A percentile compares a stretch with the other conserved stretches of the same genome.
Evolutionary conservation across 345 rosid genomes (phyloP).

Genomic region (Euphorbia pulcherrima): DNA sequence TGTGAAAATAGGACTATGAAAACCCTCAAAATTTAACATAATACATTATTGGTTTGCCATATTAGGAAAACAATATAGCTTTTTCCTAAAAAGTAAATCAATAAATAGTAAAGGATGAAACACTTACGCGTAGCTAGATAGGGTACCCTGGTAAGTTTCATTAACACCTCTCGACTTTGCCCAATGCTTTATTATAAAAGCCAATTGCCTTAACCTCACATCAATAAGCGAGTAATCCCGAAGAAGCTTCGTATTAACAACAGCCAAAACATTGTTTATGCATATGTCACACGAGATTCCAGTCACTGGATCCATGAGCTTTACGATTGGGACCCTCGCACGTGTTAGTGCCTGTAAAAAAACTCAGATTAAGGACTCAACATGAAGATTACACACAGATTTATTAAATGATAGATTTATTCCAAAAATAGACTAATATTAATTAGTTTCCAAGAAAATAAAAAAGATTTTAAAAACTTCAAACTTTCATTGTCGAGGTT

Average conservation of each 20-base stretch:
- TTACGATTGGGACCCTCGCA: constrained; percentile 96
- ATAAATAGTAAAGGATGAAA: constrained; percentile 1
- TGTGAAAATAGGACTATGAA: not conserved
- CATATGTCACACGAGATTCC: constrained; percentile 96
- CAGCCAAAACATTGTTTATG: constrained; percentile 88
- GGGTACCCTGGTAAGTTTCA: constrained; percentile 92
- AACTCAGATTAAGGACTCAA: constrained; percentile 13
- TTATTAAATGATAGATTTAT: not conserved
- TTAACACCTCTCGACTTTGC: constrained; percentile 93
- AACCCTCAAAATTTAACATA: not conserved
- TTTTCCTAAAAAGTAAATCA: not conserved
- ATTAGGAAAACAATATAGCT: constrained; percentile 8
- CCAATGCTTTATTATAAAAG: constrained; percentile 93
- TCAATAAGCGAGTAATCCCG: constrained; percentile 77
- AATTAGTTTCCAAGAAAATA: not conserved
- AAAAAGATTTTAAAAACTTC: no score
- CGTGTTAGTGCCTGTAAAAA: constrained; percentile 68
- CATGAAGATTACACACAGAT: not conserved
- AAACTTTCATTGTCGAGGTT: no score
- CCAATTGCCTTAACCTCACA: constrained; percentile 74
- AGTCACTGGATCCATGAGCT: constrained; percentile 92
- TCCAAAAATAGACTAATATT: not conserved
- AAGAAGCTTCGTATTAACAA: constrained; percentile 93
- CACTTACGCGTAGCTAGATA: constrained; percentile 99
- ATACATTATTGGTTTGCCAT: not conserved